phyloP scores from a whole-genome alignment of 1,139 yeast species.

The Diutina catenulata region DNA sequence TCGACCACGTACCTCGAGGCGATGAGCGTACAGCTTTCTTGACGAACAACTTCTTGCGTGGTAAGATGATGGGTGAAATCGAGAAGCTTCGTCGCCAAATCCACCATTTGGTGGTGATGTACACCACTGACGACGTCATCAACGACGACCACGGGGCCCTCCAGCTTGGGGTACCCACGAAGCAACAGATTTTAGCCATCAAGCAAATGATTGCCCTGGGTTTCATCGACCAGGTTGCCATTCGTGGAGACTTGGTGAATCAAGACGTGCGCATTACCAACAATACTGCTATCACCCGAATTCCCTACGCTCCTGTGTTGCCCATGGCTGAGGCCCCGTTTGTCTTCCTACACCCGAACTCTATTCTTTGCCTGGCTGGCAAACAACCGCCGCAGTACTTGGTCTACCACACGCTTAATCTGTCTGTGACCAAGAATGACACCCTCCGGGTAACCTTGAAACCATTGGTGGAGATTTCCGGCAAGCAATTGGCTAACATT shows the following conservation, averaged over 20 bases:
- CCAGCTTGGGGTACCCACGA: constrained; percentile 54
- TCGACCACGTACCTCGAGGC: constrained; percentile 59
- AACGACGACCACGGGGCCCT: background rate
- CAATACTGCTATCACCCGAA: constrained; percentile 44
- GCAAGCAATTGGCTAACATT: constrained; percentile 65
- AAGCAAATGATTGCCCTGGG: constrained; percentile 93
- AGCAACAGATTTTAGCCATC: constrained; percentile 59
- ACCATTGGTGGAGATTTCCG: constrained; percentile 65
- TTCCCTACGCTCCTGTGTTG: constrained; percentile 67
- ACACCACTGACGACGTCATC: constrained; percentile 46
- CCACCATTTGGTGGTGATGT: constrained; percentile 56
- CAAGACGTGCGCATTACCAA: constrained; percentile 48
- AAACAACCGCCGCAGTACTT: constrained; percentile 65
- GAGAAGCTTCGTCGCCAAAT: constrained; percentile 71
- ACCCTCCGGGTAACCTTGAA: constrained; percentile 34
- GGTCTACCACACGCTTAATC: constrained; percentile 54
- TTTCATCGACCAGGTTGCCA: constrained; percentile 81
- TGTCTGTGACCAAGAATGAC: constrained; percentile 26
- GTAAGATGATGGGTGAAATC: constrained; percentile 76
- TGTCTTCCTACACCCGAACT: constrained; percentile 69
- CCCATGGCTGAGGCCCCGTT: constrained; percentile 39
- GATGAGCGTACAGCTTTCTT: constrained; percentile 38
- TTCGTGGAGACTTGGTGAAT: constrained; percentile 69
- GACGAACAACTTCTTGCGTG: constrained; percentile 48
- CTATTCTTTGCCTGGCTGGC: constrained; percentile 44